phyloP scores from a whole-genome alignment of 2,329 filamentous ascomycete genomes.

The Truncatella angustata region DNA sequence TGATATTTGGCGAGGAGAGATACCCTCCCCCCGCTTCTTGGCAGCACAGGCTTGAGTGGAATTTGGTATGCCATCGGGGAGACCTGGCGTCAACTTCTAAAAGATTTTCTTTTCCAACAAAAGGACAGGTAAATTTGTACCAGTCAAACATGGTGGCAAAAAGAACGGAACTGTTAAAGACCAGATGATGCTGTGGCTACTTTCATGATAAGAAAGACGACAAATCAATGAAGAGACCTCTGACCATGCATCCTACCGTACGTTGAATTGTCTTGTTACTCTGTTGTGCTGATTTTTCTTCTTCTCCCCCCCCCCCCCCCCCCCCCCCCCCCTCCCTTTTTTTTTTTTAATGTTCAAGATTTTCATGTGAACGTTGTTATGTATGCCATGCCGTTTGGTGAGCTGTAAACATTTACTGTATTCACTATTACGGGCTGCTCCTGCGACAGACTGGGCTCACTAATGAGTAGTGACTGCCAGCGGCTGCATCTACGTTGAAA shows the following conservation, averaged over 20 bases:
- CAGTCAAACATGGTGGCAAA: constrained; percentile 20
- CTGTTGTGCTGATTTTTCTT: neutral
- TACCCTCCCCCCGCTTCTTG: constrained; percentile 10
- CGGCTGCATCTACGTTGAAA: too few relatives aligned
- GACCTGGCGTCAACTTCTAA: constrained; percentile 29
- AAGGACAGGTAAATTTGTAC: constrained; percentile 20
- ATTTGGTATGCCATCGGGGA: constrained; percentile 24
- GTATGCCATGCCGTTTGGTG: too few relatives aligned
- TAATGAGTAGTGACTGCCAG: too few relatives aligned
- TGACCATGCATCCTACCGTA: neutral
- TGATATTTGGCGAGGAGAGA: constrained; percentile 20
- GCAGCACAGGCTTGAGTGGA: constrained; percentile 23
- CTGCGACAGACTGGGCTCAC: too few relatives aligned
- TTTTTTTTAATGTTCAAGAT: too few relatives aligned
- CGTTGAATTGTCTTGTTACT: neutral
- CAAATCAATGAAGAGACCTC: constrained; percentile 19
- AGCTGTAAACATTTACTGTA: too few relatives aligned
- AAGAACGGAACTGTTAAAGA: constrained; percentile 23
- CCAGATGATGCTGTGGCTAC: constrained; percentile 20
- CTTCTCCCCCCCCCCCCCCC: too few relatives aligned
- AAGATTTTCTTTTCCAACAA: constrained; percentile 31
- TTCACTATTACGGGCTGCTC: too few relatives aligned
- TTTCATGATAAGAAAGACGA: constrained; percentile 23
- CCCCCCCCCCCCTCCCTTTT: too few relatives aligned
- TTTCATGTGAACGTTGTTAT: too few relatives aligned